Percentiles rank a stretch among this genome's conserved stretches.
Conservation (phyloP, 2,329 filamentous ascomycete species). For the Fusarium sororula region DNA sequence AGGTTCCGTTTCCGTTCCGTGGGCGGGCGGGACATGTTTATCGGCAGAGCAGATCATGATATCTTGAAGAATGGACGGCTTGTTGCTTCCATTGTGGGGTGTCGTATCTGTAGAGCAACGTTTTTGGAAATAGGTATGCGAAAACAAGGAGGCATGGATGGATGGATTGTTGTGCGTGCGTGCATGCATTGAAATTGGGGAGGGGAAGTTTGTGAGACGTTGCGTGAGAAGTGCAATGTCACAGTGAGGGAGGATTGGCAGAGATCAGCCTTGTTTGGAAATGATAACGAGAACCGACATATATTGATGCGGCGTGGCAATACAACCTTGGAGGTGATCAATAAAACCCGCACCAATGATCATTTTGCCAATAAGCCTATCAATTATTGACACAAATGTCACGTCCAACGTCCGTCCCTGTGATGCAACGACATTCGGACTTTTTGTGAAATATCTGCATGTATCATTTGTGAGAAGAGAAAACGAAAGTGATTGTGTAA, state of each 20-base stretch:
- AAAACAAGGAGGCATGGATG: not conserved
- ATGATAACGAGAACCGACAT: not conserved
- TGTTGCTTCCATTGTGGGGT: slow-evolving; percentile 18
- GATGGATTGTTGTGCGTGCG: not conserved
- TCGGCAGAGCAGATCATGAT: not conserved
- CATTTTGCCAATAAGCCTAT: not conserved
- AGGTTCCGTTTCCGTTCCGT: slow-evolving; percentile 1
- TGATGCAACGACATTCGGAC: not conserved
- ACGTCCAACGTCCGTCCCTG: not conserved
- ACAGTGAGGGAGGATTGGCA: not conserved
- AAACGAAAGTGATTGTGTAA: slow-evolving; percentile 12
- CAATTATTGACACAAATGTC: not conserved
- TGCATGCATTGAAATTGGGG: not conserved
- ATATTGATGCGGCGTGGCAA: not conserved
- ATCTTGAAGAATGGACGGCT: not conserved
- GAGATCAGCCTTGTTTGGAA: not conserved
- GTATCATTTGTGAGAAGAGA: slow-evolving; percentile 17
- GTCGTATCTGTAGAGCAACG: slow-evolving; percentile 11
- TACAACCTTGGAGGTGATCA: not conserved
- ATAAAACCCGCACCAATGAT: not conserved
- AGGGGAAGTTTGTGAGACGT: not conserved
- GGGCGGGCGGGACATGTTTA: slow-evolving; percentile 17
- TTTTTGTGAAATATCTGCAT: not conserved
- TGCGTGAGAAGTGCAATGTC: not conserved
- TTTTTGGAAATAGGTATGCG: not conserved